Base-by-base conservation (phyloP, 805 yeast genomes). In the Pichia gijzeniarum region DNA sequence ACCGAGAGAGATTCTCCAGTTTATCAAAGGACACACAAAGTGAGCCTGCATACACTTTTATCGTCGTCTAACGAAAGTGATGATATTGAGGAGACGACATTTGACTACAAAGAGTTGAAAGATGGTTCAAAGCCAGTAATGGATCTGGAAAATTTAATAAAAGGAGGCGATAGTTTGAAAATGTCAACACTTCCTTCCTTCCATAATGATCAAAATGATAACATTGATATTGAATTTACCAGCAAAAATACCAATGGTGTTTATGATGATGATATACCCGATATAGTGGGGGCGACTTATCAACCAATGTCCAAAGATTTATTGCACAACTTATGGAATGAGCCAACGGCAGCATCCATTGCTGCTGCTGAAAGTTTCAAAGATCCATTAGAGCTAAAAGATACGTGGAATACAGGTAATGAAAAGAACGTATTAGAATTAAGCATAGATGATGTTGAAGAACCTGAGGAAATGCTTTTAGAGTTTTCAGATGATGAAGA, bases 191-290 rank as follows among this genome's bases (percentile, higher is more conserved):
- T 30, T 30, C 16, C 14, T 30, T 30, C 14, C 6, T 5, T 12
- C 13, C 33, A 30, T 30, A 47, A 48, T 12, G 60, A 48, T 27
- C 61, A 63, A 31, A 71, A 67, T 21, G 63, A 63, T 35, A 76
- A 72, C 42, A 64, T 79, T n/a, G 85, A 80, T 49, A 57, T 59
- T 35, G 71, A 70, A 19, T 75, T 83, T 5, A 57, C 25, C 12
- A 38, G 46, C 25, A 38, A 27, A 13, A 33, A 60, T 12, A 38
- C n/a, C 3, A 42, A 46, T 30, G 49, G 43, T 3, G 13, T 16
- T 3, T 46, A 46, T 12, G 43, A 46, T 30, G 43, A 42, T n/a
- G 14, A 36, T 14, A 27, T 39, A 4, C 46, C 45, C 25, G 62
- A 61, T 3, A 72, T 68, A 8, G 51, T 53, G 20, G 69, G 71